Percentiles rank a stretch among this genome's conserved stretches.
Conservation (phyloP, 176 grass and related monocot species). For the Eragrostis nindensis region DNA sequence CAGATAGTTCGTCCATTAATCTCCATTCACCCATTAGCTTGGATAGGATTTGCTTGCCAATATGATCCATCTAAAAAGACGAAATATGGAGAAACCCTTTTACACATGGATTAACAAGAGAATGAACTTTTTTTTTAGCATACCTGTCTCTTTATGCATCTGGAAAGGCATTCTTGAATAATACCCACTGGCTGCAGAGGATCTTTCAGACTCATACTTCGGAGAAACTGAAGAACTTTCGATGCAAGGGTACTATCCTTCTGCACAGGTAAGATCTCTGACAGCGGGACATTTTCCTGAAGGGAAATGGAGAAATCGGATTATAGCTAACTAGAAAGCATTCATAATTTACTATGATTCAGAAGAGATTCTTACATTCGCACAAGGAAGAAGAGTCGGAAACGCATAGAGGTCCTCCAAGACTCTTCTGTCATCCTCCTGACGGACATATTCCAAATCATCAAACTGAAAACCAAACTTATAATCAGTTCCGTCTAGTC, state of each 20-base stretch:
- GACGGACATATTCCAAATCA: conserved; percentile 60
- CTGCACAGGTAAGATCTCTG: conserved; percentile 85
- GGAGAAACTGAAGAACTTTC: conserved; percentile 80
- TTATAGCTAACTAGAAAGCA: conserved; percentile 41
- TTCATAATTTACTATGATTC: conserved; percentile 27
- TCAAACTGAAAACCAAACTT: conserved; percentile 72
- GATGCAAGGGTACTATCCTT: conserved; percentile 85
- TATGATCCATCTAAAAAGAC: conserved; percentile 72
- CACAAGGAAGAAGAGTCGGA: conserved; percentile 90
- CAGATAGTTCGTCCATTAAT: conserved; percentile 92
- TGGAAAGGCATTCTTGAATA: conserved; percentile 82
- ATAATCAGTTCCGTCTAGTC: conserved; percentile 80
- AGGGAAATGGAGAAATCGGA: background rate
- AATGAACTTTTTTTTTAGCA: conserved; percentile 28
- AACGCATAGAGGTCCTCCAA: conserved; percentile 71
- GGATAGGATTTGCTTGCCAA: conserved; percentile 80
- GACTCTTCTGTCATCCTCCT: conserved; percentile 61
- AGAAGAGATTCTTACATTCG: conserved; percentile 54
- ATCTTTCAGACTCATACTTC: conserved; percentile 65
- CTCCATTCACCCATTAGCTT: conserved; percentile 91
- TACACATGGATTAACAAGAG: conserved; percentile 30
- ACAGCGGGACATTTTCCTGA: conserved; percentile 71
- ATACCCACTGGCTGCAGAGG: conserved; percentile 78
- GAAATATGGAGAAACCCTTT: conserved; percentile 21
- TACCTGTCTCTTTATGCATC: conserved; percentile 91